Evolutionary conservation across 2,329 filamentous ascomycete genomes (phyloP), one percentile per base, ranked within the genome.

Genomic region (Aspergillus sp.): DNA sequence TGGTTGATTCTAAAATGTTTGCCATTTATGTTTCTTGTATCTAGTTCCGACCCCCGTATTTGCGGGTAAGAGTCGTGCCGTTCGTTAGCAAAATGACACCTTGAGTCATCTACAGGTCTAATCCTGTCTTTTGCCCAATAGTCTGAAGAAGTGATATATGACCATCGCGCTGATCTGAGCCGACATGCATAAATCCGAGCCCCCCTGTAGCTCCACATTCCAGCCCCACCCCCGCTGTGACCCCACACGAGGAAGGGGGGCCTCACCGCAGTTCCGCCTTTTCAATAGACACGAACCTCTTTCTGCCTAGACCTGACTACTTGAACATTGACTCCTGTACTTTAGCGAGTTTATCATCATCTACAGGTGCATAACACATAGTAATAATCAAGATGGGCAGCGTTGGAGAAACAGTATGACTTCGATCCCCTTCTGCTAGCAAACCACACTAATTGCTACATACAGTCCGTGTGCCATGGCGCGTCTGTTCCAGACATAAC

Each of bases 401-500:
- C 25, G n/a, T 11, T 8, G 25, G 8, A 10, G 47, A 32, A 32
- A 3, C 47, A 8, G 47, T 50, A 30, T 5, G 47, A 11, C 19
- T 11, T 4, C 41, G 19, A 36, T 36, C 11, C 32, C 4, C 17
- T 11, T 6, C n/a, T 13, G 10, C 8, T n/a, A 15, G 3, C 15
- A 10, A 17, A 7, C 8, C 23, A 17, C 21, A 19, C 15, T n/a
- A 25, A 48, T 17, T 13, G 4, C n/a, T 54, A 19, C 62, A 23
- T 19, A 10, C 47, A 27, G 25, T 2, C 7, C 3, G 7, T n/a
- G 25, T 30, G 61, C 23, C 58, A 63, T 11, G 66, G 65, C 6
- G 59, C 63, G 3, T 68, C 63, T 1, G 41, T 68, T 30, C 55
- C 61, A 0, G 62, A 70, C 30, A 48, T 62, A n/a, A 48, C 66